Evolutionary conservation across 805 yeast genomes (phyloP).

Genomic region (Candida piceae): DNA sequence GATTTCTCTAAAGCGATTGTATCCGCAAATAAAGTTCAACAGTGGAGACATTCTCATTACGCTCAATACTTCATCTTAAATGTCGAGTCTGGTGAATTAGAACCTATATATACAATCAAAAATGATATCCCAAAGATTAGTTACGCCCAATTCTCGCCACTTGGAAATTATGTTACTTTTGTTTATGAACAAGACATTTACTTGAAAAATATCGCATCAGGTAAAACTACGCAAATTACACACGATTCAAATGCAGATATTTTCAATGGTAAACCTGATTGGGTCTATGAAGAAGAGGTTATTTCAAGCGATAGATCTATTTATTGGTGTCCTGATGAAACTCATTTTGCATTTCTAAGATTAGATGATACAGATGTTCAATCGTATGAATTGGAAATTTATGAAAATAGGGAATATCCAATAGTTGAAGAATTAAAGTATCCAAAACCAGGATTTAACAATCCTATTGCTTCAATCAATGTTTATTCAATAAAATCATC

Average conservation of each 20-base stretch:
- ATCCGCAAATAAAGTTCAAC: constrained; percentile 40
- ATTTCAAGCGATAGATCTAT: constrained; percentile 50
- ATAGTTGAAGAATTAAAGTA: constrained; percentile 44
- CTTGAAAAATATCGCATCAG: constrained; percentile 34
- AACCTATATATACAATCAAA: constrained; percentile 20
- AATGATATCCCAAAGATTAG: constrained; percentile 34
- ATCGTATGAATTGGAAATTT: constrained; percentile 46
- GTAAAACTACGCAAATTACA: constrained; percentile 34
- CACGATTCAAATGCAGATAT: constrained; percentile 47
- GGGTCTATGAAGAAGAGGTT: constrained; percentile 85
- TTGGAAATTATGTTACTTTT: constrained; percentile 49
- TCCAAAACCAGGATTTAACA: constrained; percentile 67
- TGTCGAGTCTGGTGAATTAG: constrained; percentile 27
- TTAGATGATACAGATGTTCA: constrained; percentile 59
- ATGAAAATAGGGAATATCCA: constrained; percentile 45
- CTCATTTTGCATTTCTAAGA: constrained; percentile 47
- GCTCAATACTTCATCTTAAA: constrained; percentile 63
- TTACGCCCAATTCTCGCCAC: constrained; percentile 62
- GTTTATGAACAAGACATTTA: constrained; percentile 53
- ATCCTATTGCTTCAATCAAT: constrained; percentile 50
- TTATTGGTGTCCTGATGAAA: constrained; percentile 72
- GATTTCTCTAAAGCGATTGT: constrained; percentile 48
- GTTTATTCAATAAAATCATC: constrained; percentile 34
- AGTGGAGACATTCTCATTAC: constrained; percentile 68
- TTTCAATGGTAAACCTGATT: constrained; percentile 69